A percentile compares a stretch with the other conserved stretches of the same genome.
phyloP scores from a whole-genome alignment of 202 grass and related monocot genomes.

The Hordeum pubiflorum region DNA sequence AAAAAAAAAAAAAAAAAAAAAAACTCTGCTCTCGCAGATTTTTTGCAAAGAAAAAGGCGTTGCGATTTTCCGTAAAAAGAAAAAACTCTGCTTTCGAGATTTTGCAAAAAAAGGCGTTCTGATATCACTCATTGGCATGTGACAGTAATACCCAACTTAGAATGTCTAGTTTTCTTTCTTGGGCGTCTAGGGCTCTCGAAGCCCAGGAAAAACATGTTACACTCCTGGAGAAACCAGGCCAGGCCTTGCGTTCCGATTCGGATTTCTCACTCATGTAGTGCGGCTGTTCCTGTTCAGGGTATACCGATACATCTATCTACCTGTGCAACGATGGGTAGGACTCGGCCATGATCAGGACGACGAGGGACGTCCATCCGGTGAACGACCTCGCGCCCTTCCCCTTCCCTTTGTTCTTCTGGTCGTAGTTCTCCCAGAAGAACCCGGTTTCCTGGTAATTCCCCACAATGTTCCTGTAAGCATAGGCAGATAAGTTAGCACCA shows the following conservation, averaged over 20 bases:
- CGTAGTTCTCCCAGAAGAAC: constrained; percentile 93
- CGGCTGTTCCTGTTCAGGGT: neutral
- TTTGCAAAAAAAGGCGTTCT: no score
- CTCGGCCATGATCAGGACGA: constrained; percentile 82
- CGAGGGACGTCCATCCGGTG: constrained; percentile 85
- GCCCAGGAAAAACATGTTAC: no score
- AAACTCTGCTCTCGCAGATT: no score
- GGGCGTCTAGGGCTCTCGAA: no score
- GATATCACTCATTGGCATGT: no score
- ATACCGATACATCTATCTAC: constrained; percentile 17
- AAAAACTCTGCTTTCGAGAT: no score
- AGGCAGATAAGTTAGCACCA: neutral
- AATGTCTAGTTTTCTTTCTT: no score
- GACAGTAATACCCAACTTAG: no score
- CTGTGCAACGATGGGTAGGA: constrained; percentile 68
- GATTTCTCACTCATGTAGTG: neutral
- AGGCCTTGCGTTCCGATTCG: neutral
- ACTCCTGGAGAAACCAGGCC: no score
- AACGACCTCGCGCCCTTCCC: constrained; percentile 83
- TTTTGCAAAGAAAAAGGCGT: no score
- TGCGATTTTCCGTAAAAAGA: no score
- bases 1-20: no score
- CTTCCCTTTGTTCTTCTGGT: constrained; percentile 79
- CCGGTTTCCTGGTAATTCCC: constrained; percentile 68
- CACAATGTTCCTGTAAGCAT: constrained; percentile 52